Evolutionary conservation across 139 green algal species (phyloP).

Genomic region (Chlorella ohadii): DNA sequence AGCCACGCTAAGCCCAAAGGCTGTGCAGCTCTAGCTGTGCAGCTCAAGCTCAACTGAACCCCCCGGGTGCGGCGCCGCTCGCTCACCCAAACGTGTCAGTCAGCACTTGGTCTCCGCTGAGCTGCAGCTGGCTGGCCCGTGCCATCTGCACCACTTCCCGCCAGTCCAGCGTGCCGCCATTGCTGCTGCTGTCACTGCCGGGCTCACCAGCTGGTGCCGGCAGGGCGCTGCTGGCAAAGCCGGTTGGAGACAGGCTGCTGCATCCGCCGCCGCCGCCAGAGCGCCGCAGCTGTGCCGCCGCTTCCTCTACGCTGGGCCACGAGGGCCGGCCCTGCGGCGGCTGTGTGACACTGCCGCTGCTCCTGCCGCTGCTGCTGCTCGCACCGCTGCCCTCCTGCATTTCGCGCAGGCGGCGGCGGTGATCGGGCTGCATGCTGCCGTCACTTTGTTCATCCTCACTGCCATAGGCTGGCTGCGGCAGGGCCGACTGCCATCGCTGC

Average conservation of each 20-base stretch:
- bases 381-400: neutral
- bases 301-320: conserved; percentile 9
- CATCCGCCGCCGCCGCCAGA: neutral
- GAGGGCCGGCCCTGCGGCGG: neutral
- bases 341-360: neutral
- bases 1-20: too few relatives aligned
- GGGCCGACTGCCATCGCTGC: conserved; percentile 17
- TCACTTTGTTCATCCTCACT: neutral
- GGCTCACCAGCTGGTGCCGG: neutral
- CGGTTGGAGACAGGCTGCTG: neutral
- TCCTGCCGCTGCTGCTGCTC: neutral
- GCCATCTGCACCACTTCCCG: conserved; percentile 46
- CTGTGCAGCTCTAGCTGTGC: too few relatives aligned
- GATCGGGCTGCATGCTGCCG: neutral
- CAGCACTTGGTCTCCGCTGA: conserved; percentile 52
- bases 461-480: neutral
- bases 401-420: conserved; percentile 11
- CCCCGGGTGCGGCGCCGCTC: neutral
- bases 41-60: neutral
- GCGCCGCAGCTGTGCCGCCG: conserved; percentile 2
- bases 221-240: neutral
- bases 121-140: neutral
- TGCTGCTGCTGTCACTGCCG: neutral
- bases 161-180: conserved; percentile 55
- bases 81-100: conserved; percentile 71